Evolutionary conservation across 257 asterid species (phyloP), one percentile per base, ranked within the genome.

Genomic region (Gentiana dahurica): DNA sequence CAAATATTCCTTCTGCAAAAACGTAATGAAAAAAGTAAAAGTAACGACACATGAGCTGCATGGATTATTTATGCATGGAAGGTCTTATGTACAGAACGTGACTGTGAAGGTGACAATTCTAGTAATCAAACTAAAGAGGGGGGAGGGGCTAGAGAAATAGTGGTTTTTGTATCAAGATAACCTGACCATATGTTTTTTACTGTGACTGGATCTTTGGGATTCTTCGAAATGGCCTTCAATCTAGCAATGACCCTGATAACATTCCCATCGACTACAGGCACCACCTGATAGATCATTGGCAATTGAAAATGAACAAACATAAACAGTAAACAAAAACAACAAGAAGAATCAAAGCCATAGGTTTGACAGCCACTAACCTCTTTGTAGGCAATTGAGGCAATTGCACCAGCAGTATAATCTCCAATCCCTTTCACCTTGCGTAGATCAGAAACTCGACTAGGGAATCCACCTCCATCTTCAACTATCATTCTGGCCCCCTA

Each of bases 251-350:
- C 98, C 73, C 98, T 77, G 68, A 85, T 68, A 15, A 91, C 98
- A 69, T 91, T 91, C 70, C 98, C 98, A 71, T 91, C 98, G 41
- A 91, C 98, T 57, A 87, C 94, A 13, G 98, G 97, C 66, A 85
- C 98, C 51, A 76, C 87, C 98, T 91, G 75, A 77, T 32, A 51
- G 48, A 35, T 51, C 58, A 58, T 53, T 32, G 62, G 55, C 12
- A 43, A 71, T 58, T 70, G 46, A 63, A 51, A 65, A 62, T 48
- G 12, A 41, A 10, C 6, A 7, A 41, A 43, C 36, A 32, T 63
- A 33, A 52, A 55, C 12, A 46, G 49, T 51, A 51, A 66, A 33
- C 51, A 1, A 7, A 52, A n/a, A 56, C 49, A 66, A 33, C 51
- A 1, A 7, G 50, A n/a, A 56, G 33, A 38, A 63, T 41, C 35